These are phyloP conservation scores for Auriscalpium orientale DNA, from an alignment of 768 basidiomycete species.

Conservation along the genomic window DNA sequence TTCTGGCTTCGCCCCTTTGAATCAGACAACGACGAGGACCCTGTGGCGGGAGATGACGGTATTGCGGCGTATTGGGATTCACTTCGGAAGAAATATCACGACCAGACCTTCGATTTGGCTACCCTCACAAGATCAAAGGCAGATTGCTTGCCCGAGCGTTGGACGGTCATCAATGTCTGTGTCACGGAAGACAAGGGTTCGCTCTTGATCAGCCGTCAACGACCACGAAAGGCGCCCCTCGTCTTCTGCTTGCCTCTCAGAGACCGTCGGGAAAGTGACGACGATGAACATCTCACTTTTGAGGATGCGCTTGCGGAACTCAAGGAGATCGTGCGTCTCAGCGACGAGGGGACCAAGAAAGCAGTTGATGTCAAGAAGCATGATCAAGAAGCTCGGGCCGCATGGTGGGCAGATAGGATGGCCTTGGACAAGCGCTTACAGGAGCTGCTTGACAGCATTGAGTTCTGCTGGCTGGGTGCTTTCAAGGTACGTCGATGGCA, in stretches of 20 bases:
- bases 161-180: constrained; percentile 80
- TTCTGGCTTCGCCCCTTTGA: constrained; percentile 19
- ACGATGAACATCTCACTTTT: constrained; percentile 66
- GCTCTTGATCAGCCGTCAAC: constrained; percentile 77
- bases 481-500: constrained; percentile 67
- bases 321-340: constrained; percentile 68
- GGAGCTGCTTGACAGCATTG: constrained; percentile 74
- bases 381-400: constrained; percentile 52
- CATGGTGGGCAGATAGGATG: constrained; percentile 83
- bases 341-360: constrained; percentile 65
- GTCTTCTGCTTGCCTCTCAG: constrained; percentile 88
- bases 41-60: constrained; percentile 19
- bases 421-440: constrained; percentile 72
- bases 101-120: constrained; percentile 33
- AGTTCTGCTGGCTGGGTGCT: constrained; percentile 94
- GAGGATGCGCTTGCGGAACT: constrained; percentile 70
- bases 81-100: constrained; percentile 47
- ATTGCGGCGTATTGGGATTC: constrained; percentile 56
- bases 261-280: constrained; percentile 68
- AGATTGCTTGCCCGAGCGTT: constrained; percentile 55
- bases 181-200: constrained; percentile 78
- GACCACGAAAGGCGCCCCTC: constrained; percentile 52
- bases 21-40: constrained; percentile 31
- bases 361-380: constrained; percentile 67
- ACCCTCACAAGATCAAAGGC: constrained; percentile 35